Evolutionary conservation across 805 yeast genomes (phyloP).

Genomic region (Teunomyces pallodes): DNA sequence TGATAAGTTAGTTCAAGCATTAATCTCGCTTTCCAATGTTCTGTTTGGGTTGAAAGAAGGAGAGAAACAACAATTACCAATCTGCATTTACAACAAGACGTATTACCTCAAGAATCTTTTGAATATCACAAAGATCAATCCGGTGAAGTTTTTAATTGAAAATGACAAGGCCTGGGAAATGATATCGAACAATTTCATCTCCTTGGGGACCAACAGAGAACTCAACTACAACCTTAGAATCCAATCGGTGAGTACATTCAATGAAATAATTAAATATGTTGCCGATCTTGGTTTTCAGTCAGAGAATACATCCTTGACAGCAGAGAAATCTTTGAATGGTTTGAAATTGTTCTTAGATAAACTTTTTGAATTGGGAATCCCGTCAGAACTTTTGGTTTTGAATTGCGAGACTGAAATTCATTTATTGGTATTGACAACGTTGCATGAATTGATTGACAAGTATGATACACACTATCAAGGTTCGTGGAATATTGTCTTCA

Average conservation of each 20-base stretch:
- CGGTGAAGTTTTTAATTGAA: constrained; percentile 46
- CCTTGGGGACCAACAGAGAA: constrained; percentile 43
- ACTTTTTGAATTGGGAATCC: constrained; percentile 36
- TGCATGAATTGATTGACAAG: constrained; percentile 73
- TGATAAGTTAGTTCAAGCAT: constrained; percentile 43
- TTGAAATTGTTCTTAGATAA: constrained; percentile 44
- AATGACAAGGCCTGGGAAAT: constrained; percentile 47
- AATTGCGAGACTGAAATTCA: constrained; percentile 69
- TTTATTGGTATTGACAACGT: constrained; percentile 55
- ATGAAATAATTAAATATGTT: constrained; percentile 43
- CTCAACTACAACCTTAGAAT: constrained; percentile 44
- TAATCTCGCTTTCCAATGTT: constrained; percentile 42
- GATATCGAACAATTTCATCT: constrained; percentile 45
- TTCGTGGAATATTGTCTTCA: constrained; percentile 76
- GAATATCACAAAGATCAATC: constrained; percentile 51
- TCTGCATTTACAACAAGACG: constrained; percentile 55
- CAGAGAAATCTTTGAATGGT: constrained; percentile 48
- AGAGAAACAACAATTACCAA: constrained; percentile 5
- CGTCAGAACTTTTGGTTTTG: constrained; percentile 44
- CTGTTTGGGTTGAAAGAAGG: constrained; percentile 1
- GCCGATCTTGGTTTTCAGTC: constrained; percentile 40
- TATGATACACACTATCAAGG: constrained; percentile 58
- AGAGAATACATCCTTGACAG: constrained; percentile 30
- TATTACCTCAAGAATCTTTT: constrained; percentile 55
- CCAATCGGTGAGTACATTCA: constrained; percentile 50